Percentiles rank a stretch among this genome's conserved stretches.
phyloP scores from a whole-genome alignment of 768 basidiomycete species.

The Dacryopinax spathularia region DNA sequence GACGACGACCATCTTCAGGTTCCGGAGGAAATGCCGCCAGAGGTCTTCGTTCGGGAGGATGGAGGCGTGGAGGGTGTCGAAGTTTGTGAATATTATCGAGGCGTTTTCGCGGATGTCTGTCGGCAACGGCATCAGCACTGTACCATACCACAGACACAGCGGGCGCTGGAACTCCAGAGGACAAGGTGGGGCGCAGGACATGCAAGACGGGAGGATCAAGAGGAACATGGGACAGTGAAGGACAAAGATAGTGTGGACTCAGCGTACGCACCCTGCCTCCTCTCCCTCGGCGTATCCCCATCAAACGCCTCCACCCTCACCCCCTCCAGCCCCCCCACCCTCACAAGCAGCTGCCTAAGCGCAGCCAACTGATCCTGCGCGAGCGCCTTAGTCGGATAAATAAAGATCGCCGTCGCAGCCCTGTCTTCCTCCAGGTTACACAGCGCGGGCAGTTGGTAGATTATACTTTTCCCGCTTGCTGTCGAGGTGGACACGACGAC shows the following conservation, averaged over 20 bases:
- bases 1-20: conserved; percentile 62
- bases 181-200: too few species aligned
- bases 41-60: conserved; percentile 71
- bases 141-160: too few species aligned
- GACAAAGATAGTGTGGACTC: not conserved
- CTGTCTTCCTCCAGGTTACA: conserved; percentile 47
- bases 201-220: too few species aligned
- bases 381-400: conserved; percentile 88
- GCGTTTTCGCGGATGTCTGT: conserved; percentile 58
- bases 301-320: conserved; percentile 66
- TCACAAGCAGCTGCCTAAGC: conserved; percentile 48
- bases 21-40: conserved; percentile 72
- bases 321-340: conserved; percentile 48
- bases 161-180: too few species aligned
- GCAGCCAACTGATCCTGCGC: conserved; percentile 75
- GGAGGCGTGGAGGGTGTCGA: conserved; percentile 75
- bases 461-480: conserved; percentile 77
- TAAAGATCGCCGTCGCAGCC: conserved; percentile 56
- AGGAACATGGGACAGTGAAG: not conserved
- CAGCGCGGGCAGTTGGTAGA: conserved; percentile 72
- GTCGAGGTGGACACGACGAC: conserved; percentile 85
- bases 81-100: conserved; percentile 80
- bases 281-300: conserved; percentile 68
- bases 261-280: conserved; percentile 36
- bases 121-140: too few species aligned